A percentile compares a stretch with the other conserved stretches of the same genome.
These are phyloP conservation scores for Phytopythium kandeliae DNA, from an alignment of 352 stramenopile species.

Conservation along the genomic window DNA sequence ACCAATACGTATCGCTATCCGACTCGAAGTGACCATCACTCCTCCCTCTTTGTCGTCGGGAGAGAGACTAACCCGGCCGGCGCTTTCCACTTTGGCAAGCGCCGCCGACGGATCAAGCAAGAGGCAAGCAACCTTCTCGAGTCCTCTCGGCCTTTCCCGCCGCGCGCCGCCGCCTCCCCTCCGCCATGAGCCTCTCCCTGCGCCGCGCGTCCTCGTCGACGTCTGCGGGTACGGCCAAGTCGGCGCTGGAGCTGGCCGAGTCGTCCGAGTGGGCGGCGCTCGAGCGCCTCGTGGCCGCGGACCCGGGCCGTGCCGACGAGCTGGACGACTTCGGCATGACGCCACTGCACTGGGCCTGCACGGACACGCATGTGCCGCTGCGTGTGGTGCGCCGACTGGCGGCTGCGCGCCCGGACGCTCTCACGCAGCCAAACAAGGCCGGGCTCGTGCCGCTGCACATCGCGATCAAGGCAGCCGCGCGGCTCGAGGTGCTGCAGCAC, in stretches of 20 bases:
- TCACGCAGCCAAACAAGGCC: conserved; percentile 69
- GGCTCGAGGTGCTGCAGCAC: conserved; percentile 55
- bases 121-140: too few species aligned
- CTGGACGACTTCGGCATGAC: conserved; percentile 86
- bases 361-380: conserved; percentile 57
- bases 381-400: conserved; percentile 62
- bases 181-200: conserved; percentile 4
- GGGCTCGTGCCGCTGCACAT: conserved; percentile 77
- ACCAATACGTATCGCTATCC: too few species aligned
- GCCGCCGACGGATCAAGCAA: too few species aligned
- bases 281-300: conserved; percentile 42
- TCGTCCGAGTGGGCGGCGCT: conserved; percentile 62
- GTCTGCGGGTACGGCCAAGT: too few species aligned
- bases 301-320: conserved; percentile 55
- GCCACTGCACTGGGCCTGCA: conserved; percentile 82
- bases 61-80: too few species aligned
- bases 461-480: conserved; percentile 67
- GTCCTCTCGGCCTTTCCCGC: not conserved
- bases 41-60: too few species aligned
- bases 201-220: conserved; percentile 5
- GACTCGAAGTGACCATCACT: too few species aligned
- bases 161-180: too few species aligned
- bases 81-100: too few species aligned
- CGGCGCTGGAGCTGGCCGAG: conserved; percentile 71
- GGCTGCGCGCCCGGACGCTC: conserved; percentile 44